Percentiles rank a stretch among this genome's conserved stretches.
These are phyloP conservation scores for Cornus suecica DNA, from an alignment of 148 eudicot species.

Conservation along the genomic window DNA sequence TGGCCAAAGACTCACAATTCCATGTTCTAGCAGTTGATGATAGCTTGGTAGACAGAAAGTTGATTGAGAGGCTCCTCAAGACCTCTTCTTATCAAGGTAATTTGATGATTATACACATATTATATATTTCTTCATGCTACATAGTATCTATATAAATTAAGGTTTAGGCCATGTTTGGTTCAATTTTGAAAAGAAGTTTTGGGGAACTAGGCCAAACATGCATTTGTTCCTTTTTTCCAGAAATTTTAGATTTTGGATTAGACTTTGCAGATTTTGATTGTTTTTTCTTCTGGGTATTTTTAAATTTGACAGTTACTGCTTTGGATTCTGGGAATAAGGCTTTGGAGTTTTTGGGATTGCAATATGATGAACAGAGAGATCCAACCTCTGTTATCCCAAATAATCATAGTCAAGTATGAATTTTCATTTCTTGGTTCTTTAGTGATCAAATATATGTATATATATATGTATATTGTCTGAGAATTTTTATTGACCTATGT, in stretches of 20 bases:
- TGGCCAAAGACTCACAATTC: conserved; percentile 30
- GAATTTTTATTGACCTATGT: no score
- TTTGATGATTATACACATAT: background rate
- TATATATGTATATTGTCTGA: no score
- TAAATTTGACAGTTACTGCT: conserved; percentile 42
- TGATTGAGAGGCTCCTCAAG: conserved; percentile 62
- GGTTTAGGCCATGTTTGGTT: no score
- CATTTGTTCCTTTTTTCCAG: background rate
- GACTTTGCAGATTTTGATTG: background rate
- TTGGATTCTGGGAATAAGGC: conserved; percentile 75
- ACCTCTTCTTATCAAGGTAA: conserved; percentile 61
- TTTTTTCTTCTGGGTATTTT: background rate
- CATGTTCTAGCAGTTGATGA: conserved; percentile 75
- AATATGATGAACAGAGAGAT: conserved; percentile 20
- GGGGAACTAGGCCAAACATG: no score
- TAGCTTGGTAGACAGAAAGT: conserved; percentile 51
- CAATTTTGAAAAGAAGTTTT: no score
- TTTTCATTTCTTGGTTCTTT: background rate
- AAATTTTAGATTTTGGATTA: background rate
- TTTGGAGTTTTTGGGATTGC: conserved; percentile 56
- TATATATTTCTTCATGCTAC: background rate
- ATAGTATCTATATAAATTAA: no score
- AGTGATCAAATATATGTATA: no score
- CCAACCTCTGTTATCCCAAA: conserved; percentile 15
- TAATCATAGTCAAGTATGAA: background rate